Conservation (phyloP, 805 yeast genomes). For the Saturnispora hagleri region DNA sequence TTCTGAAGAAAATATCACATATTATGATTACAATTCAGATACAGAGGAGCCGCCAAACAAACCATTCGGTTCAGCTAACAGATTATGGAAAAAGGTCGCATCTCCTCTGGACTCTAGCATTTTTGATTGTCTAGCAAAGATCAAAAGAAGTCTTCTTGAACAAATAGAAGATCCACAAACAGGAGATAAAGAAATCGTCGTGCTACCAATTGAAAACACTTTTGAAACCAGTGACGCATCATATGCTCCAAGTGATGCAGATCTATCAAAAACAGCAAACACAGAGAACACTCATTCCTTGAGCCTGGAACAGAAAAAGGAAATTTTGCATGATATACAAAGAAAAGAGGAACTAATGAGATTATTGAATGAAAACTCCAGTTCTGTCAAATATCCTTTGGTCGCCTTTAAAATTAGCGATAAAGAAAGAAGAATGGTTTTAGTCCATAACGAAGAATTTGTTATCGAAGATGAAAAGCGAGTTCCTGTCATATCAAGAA, state of each 20-base stretch:
- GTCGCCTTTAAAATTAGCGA: conserved; percentile 70
- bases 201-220: background rate
- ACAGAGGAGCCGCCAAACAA: conserved; percentile 3
- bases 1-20: background rate
- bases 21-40: conserved; percentile 7
- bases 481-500: conserved; percentile 56
- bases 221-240: conserved; percentile 2
- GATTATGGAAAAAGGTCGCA: conserved; percentile 4
- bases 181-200: background rate
- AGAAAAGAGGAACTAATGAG: conserved; percentile 41
- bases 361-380: conserved; percentile 35
- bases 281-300: background rate
- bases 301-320: background rate
- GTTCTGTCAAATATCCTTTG: conserved; percentile 51
- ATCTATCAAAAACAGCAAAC: background rate
- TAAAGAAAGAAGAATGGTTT: conserved; percentile 61
- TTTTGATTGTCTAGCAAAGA: conserved; percentile 4
- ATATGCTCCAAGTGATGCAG: conserved; percentile 3
- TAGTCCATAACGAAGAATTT: conserved; percentile 81
- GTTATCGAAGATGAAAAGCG: conserved; percentile 66
- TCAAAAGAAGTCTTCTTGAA: background rate
- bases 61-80: background rate
- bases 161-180: background rate
- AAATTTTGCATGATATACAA: conserved; percentile 23
- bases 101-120: conserved; percentile 3